phyloP scores from a whole-genome alignment of 352 stramenopile species.

The Pythium utonaiense region DNA sequence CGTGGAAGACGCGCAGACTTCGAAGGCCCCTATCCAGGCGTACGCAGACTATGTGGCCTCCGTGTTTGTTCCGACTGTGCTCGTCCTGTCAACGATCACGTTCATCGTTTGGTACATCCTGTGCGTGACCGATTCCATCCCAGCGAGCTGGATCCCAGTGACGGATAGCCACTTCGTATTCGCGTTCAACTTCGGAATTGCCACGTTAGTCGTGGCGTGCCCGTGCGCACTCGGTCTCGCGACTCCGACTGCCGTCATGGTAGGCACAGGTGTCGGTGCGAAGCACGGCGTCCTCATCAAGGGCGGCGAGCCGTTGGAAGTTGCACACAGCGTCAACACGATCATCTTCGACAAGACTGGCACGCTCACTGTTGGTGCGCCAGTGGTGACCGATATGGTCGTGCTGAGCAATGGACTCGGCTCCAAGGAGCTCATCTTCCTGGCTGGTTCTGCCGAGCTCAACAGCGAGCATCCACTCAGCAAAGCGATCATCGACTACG shows the following conservation, averaged over 20 bases:
- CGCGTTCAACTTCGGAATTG: slow-evolving; percentile 96
- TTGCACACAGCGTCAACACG: slow-evolving; percentile 90
- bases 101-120: slow-evolving; percentile 95
- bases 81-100: slow-evolving; percentile 91
- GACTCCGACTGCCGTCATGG: slow-evolving; percentile 98
- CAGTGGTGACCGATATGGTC: slow-evolving; percentile 50
- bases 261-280: slow-evolving; percentile 97
- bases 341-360: slow-evolving; percentile 99
- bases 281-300: slow-evolving; percentile 98
- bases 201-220: slow-evolving; percentile 97
- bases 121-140: slow-evolving; percentile 25
- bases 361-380: slow-evolving; percentile 92
- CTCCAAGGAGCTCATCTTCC: slow-evolving; percentile 82
- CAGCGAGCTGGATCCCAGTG: slow-evolving; percentile 40
- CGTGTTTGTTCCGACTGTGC: slow-evolving; percentile 95
- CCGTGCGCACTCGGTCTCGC: slow-evolving; percentile 98
- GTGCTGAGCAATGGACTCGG: slow-evolving; percentile 70
- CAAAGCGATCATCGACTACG: slow-evolving; percentile 91
- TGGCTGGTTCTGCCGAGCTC: slow-evolving; percentile 91
- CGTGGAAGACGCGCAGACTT: slow-evolving; percentile 97
- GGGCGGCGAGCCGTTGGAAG: slow-evolving; percentile 91
- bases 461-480: slow-evolving; percentile 94
- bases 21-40: slow-evolving; percentile 97
- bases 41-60: slow-evolving; percentile 95
- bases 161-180: slow-evolving; percentile 74